Percentiles rank a stretch among this genome's conserved stretches.
These are phyloP conservation scores for Aristolochia contorta DNA, from an alignment of 164 flowering plant genomes.

Conservation along the genomic window DNA sequence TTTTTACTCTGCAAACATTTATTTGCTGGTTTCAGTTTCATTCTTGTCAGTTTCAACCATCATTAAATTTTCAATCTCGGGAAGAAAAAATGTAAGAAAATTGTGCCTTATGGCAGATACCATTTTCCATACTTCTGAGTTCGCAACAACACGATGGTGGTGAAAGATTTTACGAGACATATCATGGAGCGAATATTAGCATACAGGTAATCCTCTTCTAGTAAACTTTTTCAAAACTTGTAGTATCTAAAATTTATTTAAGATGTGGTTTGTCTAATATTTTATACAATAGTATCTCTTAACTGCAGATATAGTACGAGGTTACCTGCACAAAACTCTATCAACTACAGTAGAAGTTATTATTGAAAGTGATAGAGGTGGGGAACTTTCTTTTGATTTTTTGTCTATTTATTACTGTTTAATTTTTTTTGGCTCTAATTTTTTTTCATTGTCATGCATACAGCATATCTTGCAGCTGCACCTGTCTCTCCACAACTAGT, in stretches of 20 bases:
- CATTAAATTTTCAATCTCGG: too few relatives aligned
- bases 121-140: conserved; percentile 51
- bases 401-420: background rate
- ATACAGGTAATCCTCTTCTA: conserved; percentile 47
- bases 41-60: too few relatives aligned
- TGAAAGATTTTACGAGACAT: conserved; percentile 80
- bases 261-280: conserved; percentile 18
- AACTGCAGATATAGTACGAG: conserved; percentile 70
- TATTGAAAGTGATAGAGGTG: conserved; percentile 75
- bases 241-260: background rate
- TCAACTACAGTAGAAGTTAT: conserved; percentile 75
- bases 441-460: conserved; percentile 11
- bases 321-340: conserved; percentile 75
- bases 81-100: too few relatives aligned
- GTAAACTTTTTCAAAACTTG: background rate
- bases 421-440: background rate
- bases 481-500: conserved; percentile 70
- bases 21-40: too few relatives aligned
- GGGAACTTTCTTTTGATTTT: background rate
- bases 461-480: conserved; percentile 48
- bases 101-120: conserved; percentile 46
- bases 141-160: conserved; percentile 33
- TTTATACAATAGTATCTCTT: conserved; percentile 56
- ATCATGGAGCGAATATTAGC: conserved; percentile 77
- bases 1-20: too few relatives aligned